phyloP scores from a whole-genome alignment of 495 filamentous ascomycete species.

The Penicillium mononematosum region DNA sequence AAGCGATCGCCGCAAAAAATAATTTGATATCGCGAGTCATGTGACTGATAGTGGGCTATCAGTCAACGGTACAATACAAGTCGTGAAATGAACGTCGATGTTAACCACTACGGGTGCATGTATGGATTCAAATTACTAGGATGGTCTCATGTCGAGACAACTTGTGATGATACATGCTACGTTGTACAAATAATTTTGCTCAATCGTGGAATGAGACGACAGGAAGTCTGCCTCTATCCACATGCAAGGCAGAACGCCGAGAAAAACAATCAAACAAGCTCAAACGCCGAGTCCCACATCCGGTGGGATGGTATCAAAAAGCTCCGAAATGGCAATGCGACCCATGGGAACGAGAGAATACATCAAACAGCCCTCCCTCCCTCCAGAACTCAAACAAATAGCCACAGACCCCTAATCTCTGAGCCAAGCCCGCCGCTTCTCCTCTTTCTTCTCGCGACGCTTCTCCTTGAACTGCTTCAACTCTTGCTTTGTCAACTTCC shows the following conservation, averaged over 20 bases:
- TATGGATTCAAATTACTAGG: neutral
- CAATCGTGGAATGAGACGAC: neutral
- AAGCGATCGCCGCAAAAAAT: constrained; percentile 24
- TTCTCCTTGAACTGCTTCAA: constrained; percentile 75
- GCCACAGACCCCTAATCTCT: constrained; percentile 55
- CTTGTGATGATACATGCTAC: constrained; percentile 6
- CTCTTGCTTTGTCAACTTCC: constrained; percentile 83
- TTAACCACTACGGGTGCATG: neutral
- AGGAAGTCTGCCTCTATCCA: constrained; percentile 20
- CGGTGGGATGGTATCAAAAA: constrained; percentile 22
- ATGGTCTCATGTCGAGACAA: neutral
- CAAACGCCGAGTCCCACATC: constrained; percentile 27
- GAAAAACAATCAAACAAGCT: constrained; percentile 11
- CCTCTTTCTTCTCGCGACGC: constrained; percentile 82
- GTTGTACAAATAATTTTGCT: constrained; percentile 4
- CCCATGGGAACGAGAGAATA: neutral
- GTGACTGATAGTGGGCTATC: constrained; percentile 26
- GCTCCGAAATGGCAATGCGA: constrained; percentile 19
- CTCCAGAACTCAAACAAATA: constrained; percentile 9
- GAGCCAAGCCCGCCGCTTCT: constrained; percentile 90
- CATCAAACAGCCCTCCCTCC: neutral
- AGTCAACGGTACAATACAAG: constrained; percentile 6
- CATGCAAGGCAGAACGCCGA: constrained; percentile 14
- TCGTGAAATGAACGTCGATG: neutral
- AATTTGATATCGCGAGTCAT: constrained; percentile 30